Evolutionary conservation across 1,284 basidiomycete species (phyloP).

Genomic region (Cutaneotrichosporon cavernicola): DNA sequence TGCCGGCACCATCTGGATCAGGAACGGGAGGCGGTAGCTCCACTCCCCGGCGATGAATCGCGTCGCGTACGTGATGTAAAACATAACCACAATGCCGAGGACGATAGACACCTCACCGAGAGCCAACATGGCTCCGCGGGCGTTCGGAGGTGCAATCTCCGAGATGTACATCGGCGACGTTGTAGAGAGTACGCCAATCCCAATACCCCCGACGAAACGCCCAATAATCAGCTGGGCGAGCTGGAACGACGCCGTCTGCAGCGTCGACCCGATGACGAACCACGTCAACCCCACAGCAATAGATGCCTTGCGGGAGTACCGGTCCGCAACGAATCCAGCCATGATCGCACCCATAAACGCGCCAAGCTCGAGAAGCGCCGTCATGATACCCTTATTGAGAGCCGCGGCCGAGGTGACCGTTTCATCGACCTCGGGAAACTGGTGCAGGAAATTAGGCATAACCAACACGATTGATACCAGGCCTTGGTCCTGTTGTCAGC

Average conservation of each 20-base stretch:
- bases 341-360: slow-evolving; percentile 39
- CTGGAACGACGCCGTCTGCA: slow-evolving; percentile 37
- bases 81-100: slow-evolving; percentile 53
- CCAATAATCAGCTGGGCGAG: slow-evolving; percentile 35
- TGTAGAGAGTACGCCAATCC: slow-evolving; percentile 44
- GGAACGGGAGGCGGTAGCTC: slow-evolving; percentile 40
- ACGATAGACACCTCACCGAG: slow-evolving; percentile 73
- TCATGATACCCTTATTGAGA: slow-evolving; percentile 39
- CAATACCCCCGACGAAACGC: slow-evolving; percentile 32
- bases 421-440: slow-evolving; percentile 38
- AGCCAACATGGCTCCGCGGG: slow-evolving; percentile 72
- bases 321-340: slow-evolving; percentile 39
- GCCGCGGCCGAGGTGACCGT: slow-evolving; percentile 16
- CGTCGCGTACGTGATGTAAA: slow-evolving; percentile 30
- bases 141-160: slow-evolving; percentile 47
- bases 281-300: slow-evolving; percentile 32
- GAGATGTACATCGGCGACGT: slow-evolving; percentile 51
- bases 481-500: slow-evolving; percentile 34
- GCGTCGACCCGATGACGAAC: slow-evolving; percentile 28
- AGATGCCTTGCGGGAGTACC: slow-evolving; percentile 30
- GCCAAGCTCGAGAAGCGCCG: slow-evolving; percentile 42
- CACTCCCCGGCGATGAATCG: slow-evolving; percentile 24
- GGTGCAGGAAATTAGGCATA: slow-evolving; percentile 37
- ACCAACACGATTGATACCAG: slow-evolving; percentile 38
- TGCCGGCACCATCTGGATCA: slow-evolving; percentile 39